Base-by-base conservation (phyloP, 116 monocot species). In the Cymodocea nodosa region DNA sequence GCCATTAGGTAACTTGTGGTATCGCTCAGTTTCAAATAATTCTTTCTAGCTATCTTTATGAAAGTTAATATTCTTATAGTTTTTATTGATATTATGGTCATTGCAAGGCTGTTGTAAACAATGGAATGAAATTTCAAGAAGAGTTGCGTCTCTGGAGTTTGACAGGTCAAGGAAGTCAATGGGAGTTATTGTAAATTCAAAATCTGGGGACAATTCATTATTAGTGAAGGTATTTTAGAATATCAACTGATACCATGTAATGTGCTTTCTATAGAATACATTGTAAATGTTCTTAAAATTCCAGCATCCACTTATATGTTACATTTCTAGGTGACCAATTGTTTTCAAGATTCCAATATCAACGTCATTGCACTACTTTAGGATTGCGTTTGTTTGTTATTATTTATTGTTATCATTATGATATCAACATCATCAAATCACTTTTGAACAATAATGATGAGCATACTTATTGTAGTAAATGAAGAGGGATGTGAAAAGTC, bases 181-280 rank as follows among this genome's bases (percentile, higher is more conserved):
- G 98, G 86, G 92, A 60, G 92, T 99, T 20, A 89, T 99, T 76
- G 92, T 83, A 57, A 99, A 78, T 79, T 82, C 86, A 59, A 76
- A 77, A 60, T 84, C 81, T 12, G 86, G 84, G 77, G 84, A 56
- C 35, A 99, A 92, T 75, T 79, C 82, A 9, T 82, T 99, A 51
- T 83, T 99, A 59, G 92, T 99, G 22, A 99, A 99, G 92, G 98
- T 98, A 75, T 35, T n/a, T n/a, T n/a, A n/a, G n/a, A n/a, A n/a
- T n/a, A n/a, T n/a, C n/a, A n/a, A n/a, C n/a, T 37, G 37, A 37
- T 37, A 37, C 37, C 37, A 37, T 37, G 6, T 37, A 37, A 37
- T 37, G 2, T 4, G 37, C 37, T 37, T 37, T 37, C 37, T 37
- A 6, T 37, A 37, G 2, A 37, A 37, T 37, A 37, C 37, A 37